phyloP scores from a whole-genome alignment of 768 basidiomycete species.

The Agrocybe chaxingu region DNA sequence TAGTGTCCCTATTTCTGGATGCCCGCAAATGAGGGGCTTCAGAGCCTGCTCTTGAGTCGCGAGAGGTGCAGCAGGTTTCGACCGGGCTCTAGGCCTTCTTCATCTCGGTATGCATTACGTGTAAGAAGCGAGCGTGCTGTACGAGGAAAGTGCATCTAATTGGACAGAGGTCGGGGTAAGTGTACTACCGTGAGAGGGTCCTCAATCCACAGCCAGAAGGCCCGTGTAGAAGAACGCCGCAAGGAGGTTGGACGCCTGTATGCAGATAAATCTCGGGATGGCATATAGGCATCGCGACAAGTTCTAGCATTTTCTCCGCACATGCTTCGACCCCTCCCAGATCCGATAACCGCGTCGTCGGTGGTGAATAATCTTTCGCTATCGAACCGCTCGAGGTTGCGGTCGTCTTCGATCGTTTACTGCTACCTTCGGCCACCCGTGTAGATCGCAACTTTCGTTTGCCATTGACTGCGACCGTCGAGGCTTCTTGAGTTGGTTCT shows the following conservation, averaged over 20 bases:
- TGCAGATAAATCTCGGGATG: conserved; percentile 96
- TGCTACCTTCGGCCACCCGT: conserved; percentile 48
- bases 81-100: no score
- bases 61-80: no score
- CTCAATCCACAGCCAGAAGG: no score
- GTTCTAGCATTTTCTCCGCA: conserved; percentile 90
- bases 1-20: no score
- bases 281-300: conserved; percentile 92
- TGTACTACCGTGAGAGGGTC: no score
- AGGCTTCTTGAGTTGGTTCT: conserved; percentile 11
- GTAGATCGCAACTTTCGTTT: conserved; percentile 66
- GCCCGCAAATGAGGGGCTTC: no score
- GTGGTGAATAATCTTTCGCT: conserved; percentile 69
- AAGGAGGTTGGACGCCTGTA: conserved; percentile 88
- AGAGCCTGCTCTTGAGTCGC: no score
- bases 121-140: no score
- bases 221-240: conserved; percentile 91
- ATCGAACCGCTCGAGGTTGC: conserved; percentile 26
- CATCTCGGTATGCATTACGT: no score
- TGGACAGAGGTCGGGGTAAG: no score
- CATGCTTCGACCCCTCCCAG: conserved; percentile 85
- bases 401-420: conserved; percentile 55
- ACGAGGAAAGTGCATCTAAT: no score
- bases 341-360: conserved; percentile 73
- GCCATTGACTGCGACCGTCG: conserved; percentile 20